These are phyloP conservation scores for Puccinia brachypodii DNA, from an alignment of 1,284 basidiomycete genomes.

Conservation along the genomic window DNA sequence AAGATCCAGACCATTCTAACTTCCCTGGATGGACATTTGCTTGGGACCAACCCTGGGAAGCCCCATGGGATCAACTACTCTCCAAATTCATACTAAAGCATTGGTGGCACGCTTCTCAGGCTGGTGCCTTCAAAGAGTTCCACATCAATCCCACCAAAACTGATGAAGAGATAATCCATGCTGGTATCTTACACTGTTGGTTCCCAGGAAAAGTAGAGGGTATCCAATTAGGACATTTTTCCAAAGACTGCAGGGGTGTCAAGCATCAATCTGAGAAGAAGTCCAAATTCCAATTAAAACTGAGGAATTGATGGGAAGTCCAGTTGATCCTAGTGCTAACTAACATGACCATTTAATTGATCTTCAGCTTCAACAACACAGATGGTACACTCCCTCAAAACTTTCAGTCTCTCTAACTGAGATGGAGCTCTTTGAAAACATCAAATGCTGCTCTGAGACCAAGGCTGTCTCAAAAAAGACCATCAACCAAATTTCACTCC, in stretches of 20 bases:
- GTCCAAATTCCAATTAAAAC: slow-evolving; percentile 3
- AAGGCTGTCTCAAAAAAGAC: background rate
- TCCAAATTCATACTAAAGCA: slow-evolving; percentile 9
- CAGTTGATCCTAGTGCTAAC: background rate
- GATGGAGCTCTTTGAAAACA: slow-evolving; percentile 8
- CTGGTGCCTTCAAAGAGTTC: background rate
- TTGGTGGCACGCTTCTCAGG: background rate
- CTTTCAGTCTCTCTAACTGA: background rate
- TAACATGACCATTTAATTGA: no score
- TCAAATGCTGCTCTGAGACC: slow-evolving; percentile 1
- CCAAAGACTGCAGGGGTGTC: no score
- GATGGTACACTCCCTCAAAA: background rate
- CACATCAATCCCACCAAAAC: background rate
- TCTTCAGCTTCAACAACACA: slow-evolving; percentile 5
- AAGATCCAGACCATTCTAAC: background rate
- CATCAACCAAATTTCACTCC: background rate
- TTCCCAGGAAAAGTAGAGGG: background rate
- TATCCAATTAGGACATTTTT: background rate
- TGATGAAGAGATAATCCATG: background rate
- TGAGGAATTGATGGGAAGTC: background rate
- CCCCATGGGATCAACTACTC: background rate
- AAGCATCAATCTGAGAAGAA: slow-evolving; percentile 8
- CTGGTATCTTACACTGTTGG: slow-evolving; percentile 4
- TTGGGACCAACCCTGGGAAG: background rate
- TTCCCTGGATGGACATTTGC: background rate